Evolutionary conservation across 768 basidiomycete species (phyloP), one percentile per base, ranked within the genome.

Genomic region (Serendipita sp.): DNA sequence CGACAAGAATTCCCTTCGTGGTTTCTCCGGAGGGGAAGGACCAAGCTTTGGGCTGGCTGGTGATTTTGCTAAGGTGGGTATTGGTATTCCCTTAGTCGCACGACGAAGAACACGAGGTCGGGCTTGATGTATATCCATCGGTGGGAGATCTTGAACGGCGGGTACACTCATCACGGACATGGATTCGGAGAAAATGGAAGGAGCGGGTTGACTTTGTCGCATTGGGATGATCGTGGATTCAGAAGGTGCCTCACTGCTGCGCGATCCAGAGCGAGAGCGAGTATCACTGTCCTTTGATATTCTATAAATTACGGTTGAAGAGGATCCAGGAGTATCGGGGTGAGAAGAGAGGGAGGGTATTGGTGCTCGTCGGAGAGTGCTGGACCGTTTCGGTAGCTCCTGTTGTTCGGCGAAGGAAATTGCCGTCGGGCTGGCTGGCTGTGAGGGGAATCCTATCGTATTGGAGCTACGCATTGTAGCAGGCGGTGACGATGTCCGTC

Each of bases 91-190:
- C 8, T 35, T 24, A 8, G 30, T 38, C 4, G 56, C 56, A n/a
- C 56, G 28, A n/a, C 56, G 56, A 28, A 60, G 56, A 34, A 60
- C 56, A 34, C 56, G 56, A n/a, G 56, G 56, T 8, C 56, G 56
- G n/a, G 28, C 30, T 10, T 60, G 56, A 5, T 51, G 48, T 18
- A 32, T 8, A 30, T 60, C 34, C 28, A 60, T 60, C 28, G 56
- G 16, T n/a, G 56, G 56, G 34, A 60, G 56, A 35, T 60, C 37
- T 37, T 60, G 56, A 10, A 60, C 56, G 8, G 56, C 56, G 4
- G 56, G 56, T 34, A 60, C 56, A n/a, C 30, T 60, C 56, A 60
- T 60, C 10, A 60, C 37, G 56, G 56, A 60, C 56, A 60, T 60
- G 56, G 56, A 60, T 38, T 60, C 56, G 28, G 56, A 60, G 16